phyloP scores from a whole-genome alignment of 148 eudicot species.

The Beta vulgaris region DNA sequence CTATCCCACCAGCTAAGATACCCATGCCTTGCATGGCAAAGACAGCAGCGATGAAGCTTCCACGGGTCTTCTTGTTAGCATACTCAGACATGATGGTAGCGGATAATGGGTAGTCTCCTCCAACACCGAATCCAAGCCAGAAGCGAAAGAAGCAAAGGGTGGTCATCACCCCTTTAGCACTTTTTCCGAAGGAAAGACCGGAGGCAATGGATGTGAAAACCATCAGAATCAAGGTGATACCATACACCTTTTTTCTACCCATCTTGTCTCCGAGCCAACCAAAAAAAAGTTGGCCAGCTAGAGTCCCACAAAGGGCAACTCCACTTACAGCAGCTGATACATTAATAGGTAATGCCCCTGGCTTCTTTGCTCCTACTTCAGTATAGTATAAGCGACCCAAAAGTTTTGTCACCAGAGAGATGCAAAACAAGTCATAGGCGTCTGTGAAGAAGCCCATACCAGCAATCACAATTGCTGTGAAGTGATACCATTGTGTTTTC shows the following conservation, averaged over 20 bases:
- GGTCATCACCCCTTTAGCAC: constrained; percentile 33
- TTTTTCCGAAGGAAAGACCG: constrained; percentile 47
- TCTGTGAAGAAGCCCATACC: constrained; percentile 87
- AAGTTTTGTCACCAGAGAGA: constrained; percentile 60
- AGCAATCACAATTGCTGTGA: constrained; percentile 62
- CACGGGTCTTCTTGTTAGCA: constrained; percentile 69
- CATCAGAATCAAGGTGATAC: constrained; percentile 52
- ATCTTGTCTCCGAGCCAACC: constrained; percentile 74
- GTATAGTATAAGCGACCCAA: constrained; percentile 67
- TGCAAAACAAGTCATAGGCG: constrained; percentile 68
- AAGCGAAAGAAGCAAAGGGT: constrained; percentile 54
- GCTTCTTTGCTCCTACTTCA: constrained; percentile 11
- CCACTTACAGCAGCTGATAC: constrained; percentile 60
- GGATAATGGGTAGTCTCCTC: constrained; percentile 66
- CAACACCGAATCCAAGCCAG: constrained; percentile 63
- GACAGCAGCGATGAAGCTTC: constrained; percentile 63
- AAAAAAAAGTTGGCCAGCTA: constrained; percentile 63
- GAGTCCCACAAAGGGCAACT: constrained; percentile 62
- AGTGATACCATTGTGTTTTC: constrained; percentile 60
- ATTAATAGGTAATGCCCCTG: constrained; percentile 50
- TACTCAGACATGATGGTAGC: constrained; percentile 84
- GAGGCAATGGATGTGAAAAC: constrained; percentile 44
- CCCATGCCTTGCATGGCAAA: constrained; percentile 82
- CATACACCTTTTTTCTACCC: constrained; percentile 62
- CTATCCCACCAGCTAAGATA: constrained; percentile 47